A percentile compares a stretch with the other conserved stretches of the same genome.
phyloP scores from a whole-genome alignment of 169 alveolate species.

The Perkinsus marinus region DNA sequence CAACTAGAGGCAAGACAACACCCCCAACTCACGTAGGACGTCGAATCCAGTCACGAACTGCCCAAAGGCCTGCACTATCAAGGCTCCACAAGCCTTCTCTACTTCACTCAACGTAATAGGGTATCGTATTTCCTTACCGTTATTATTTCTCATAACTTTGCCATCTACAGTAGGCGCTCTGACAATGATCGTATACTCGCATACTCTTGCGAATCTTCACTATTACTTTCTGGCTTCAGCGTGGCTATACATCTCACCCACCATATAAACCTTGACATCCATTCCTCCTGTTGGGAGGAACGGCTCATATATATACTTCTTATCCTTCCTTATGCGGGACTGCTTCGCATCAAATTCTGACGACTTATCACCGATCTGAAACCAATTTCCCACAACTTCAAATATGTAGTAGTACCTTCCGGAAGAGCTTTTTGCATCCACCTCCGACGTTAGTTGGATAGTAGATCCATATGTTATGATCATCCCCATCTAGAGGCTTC shows the following conservation, averaged over 20 bases:
- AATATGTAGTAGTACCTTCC: constrained; percentile 60
- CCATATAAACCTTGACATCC: constrained; percentile 92
- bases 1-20: not conserved
- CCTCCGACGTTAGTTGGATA: constrained; percentile 84
- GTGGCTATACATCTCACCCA: constrained; percentile 89
- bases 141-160: constrained; percentile 57
- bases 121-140: constrained; percentile 89
- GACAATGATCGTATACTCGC: not conserved
- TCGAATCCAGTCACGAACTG: not conserved
- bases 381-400: not conserved
- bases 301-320: constrained; percentile 78
- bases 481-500: constrained; percentile 90
- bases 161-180: not conserved
- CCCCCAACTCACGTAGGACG: not conserved
- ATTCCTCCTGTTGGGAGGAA: constrained; percentile 90
- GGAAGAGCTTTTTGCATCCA: constrained; percentile 52
- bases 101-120: constrained; percentile 83
- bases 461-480: constrained; percentile 90
- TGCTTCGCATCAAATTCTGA: constrained; percentile 21
- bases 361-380: not conserved
- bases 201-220: constrained; percentile 33
- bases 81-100: constrained; percentile 55
- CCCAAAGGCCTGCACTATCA: not conserved
- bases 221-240: constrained; percentile 95
- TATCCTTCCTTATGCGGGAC: constrained; percentile 67